Conservation (phyloP, 2,329 filamentous ascomycete species). For the Calonectria multiphialidica region DNA sequence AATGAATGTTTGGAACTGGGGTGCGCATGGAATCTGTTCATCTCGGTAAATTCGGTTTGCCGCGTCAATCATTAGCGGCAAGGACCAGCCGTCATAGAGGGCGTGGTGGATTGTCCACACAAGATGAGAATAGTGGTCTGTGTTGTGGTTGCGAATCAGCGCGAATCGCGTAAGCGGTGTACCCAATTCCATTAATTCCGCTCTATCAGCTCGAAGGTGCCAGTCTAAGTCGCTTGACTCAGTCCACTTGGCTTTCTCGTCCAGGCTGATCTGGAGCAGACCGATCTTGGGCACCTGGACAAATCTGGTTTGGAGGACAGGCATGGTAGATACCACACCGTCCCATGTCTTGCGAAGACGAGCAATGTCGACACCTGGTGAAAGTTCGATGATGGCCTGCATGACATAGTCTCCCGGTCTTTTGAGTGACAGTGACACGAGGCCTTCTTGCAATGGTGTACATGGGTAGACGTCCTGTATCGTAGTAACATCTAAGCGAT, state of each 20-base stretch:
- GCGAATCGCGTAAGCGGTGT: conserved; percentile 12
- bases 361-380: conserved; percentile 3
- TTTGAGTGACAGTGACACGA: conserved; percentile 46
- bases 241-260: conserved; percentile 1
- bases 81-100: conserved; percentile 45
- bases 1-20: no score
- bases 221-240: not conserved
- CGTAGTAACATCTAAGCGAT: no score
- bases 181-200: conserved; percentile 17
- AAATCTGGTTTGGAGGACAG: conserved; percentile 54
- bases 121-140: conserved; percentile 17
- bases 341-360: conserved; percentile 29
- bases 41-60: no score
- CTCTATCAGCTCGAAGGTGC: conserved; percentile 8
- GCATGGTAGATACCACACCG: not conserved
- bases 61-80: no score
- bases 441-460: conserved; percentile 49
- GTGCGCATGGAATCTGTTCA: no score
- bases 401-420: conserved; percentile 30
- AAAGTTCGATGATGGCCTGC: conserved; percentile 25
- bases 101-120: conserved; percentile 45
- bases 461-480: conserved; percentile 49
- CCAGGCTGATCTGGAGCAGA: no score
- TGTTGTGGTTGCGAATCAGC: not conserved
- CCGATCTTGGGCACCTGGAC: not conserved